A percentile compares a stretch with the other conserved stretches of the same genome.
Evolutionary conservation across 257 asterid species (phyloP).

Genomic region (Buddleja alternifolia): DNA sequence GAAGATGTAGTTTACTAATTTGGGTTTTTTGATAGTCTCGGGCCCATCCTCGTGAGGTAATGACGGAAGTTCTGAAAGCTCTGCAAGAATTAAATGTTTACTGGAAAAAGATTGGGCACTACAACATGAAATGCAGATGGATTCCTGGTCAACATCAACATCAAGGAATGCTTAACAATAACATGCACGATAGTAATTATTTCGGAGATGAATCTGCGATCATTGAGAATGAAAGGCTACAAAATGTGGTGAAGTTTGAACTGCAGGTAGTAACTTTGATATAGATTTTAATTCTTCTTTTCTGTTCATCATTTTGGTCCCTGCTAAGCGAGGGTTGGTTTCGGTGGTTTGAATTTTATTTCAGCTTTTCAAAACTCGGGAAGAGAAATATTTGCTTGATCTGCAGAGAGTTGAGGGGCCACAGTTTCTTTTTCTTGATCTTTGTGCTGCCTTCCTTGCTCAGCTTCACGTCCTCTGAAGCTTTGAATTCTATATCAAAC

Average conservation of each 20-base stretch:
- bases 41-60: conserved; percentile 93
- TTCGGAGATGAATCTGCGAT: conserved; percentile 66
- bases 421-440: conserved; percentile 79
- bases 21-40: conserved; percentile 59
- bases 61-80: conserved; percentile 92
- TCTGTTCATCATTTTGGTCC: background rate
- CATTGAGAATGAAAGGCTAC: conserved; percentile 52
- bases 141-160: conserved; percentile 52
- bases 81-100: conserved; percentile 71
- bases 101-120: conserved; percentile 92
- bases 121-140: conserved; percentile 95
- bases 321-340: conserved; percentile 4
- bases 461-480: conserved; percentile 81
- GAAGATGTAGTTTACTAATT: conserved; percentile 1
- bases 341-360: conserved; percentile 3
- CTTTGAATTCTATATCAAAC: background rate
- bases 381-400: conserved; percentile 87
- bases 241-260: conserved; percentile 81
- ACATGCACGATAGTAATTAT: conserved; percentile 50
- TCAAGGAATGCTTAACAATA: conserved; percentile 43
- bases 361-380: conserved; percentile 88
- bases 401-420: conserved; percentile 90
- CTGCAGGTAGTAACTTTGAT: conserved; percentile 62
- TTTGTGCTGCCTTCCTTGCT: conserved; percentile 88
- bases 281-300: background rate